These are phyloP conservation scores for Hypomyces rosellus DNA, from an alignment of 2,329 filamentous ascomycete species.

Conservation along the genomic window DNA sequence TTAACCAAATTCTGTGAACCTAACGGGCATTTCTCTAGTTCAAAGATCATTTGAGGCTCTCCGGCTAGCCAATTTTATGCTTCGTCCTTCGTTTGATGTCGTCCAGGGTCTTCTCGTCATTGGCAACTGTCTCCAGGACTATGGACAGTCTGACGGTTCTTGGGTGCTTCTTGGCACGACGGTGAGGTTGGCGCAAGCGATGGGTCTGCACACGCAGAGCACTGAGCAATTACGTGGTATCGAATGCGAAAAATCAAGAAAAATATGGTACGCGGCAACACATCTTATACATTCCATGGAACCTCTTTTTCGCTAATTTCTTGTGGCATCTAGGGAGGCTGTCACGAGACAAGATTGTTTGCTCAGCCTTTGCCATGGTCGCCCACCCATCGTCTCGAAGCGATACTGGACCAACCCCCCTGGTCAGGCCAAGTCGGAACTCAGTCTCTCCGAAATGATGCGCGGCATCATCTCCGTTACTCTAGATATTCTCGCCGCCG, in stretches of 20 bases:
- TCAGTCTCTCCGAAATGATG: not conserved
- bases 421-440: not conserved
- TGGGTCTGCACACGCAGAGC: conserved; percentile 3
- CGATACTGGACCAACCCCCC: not conserved
- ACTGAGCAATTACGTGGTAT: not conserved
- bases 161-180: conserved; percentile 9
- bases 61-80: conserved; percentile 4
- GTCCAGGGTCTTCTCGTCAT: conserved; percentile 6
- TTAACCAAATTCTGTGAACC: no score
- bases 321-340: not conserved
- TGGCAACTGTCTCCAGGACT: conserved; percentile 6
- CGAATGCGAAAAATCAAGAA: not conserved
- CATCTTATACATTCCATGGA: no score
- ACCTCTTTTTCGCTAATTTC: not conserved
- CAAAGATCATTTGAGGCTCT: conserved; percentile 8
- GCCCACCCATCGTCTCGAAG: conserved; percentile 2
- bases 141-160: conserved; percentile 7
- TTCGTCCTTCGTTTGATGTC: conserved; percentile 4
- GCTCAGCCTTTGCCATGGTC: conserved; percentile 7
- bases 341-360: conserved; percentile 5
- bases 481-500: no score
- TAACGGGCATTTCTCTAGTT: not conserved
- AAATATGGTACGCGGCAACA: not conserved
- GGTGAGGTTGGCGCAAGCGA: conserved; percentile 5
- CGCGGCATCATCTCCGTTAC: no score